Percentiles rank a stretch among this genome's conserved stretches.
Evolutionary conservation across 2,329 filamentous ascomycete species (phyloP).

Genomic region (Rutstroemia sp.): DNA sequence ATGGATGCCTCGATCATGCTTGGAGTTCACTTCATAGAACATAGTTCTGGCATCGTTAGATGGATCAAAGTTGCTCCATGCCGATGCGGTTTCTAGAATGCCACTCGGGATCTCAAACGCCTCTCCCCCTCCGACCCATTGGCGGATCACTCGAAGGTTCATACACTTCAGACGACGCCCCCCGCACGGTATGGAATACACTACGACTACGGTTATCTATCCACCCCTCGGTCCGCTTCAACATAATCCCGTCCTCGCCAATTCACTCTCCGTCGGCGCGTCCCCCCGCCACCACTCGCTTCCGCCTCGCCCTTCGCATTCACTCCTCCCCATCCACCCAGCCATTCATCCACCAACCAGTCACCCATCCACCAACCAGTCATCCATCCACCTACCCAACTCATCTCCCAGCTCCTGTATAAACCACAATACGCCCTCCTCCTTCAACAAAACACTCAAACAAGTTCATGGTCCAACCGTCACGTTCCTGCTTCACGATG

Average conservation of each 20-base stretch:
- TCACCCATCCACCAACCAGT: not conserved
- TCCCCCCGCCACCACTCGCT: not conserved
- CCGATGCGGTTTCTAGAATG: no score
- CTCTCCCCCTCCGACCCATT: no score
- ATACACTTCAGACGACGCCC: no score
- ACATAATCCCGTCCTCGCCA: not conserved
- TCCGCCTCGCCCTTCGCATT: not conserved
- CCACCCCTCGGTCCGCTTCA: not conserved
- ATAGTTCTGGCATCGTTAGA: no score
- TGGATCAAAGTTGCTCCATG: no score
- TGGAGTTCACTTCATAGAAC: no score
- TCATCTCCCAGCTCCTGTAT: not conserved
- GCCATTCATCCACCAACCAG: not conserved
- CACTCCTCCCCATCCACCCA: not conserved
- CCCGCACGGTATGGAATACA: no score
- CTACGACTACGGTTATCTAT: no score
- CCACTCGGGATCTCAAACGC: no score
- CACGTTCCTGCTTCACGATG: not conserved
- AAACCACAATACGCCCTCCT: not conserved
- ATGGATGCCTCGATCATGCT: no score
- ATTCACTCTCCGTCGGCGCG: not conserved
- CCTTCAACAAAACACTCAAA: not conserved
- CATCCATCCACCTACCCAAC: not conserved
- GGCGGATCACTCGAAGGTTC: no score
- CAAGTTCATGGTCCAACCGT: constrained; percentile 5